Evolutionary conservation across 1,284 basidiomycete genomes (phyloP).

Genomic region (Singerocomus inundabilis): DNA sequence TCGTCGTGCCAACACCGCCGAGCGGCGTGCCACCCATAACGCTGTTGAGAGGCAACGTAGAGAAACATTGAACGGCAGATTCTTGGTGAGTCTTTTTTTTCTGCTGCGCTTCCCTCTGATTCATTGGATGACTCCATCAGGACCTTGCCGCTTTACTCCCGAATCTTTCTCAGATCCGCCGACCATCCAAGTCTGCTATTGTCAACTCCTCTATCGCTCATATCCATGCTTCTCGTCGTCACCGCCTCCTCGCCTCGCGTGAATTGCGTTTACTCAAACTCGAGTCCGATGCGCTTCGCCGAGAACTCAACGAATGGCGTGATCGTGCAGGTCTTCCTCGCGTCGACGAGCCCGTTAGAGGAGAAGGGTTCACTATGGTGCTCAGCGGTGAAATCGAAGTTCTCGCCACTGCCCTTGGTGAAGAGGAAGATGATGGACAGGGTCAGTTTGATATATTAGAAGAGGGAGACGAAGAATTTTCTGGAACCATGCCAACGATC

Average conservation of each 20-base stretch:
- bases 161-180: slow-evolving; percentile 84
- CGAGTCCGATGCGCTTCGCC: slow-evolving; percentile 78
- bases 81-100: slow-evolving; percentile 61
- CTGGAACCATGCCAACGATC: slow-evolving; percentile 15
- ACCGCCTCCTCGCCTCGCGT: slow-evolving; percentile 73
- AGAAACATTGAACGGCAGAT: slow-evolving; percentile 88
- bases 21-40: slow-evolving; percentile 91
- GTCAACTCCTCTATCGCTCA: slow-evolving; percentile 90
- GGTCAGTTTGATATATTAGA: slow-evolving; percentile 41
- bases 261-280: slow-evolving; percentile 73
- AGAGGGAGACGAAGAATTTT: slow-evolving; percentile 33
- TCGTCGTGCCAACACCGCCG: slow-evolving; percentile 87
- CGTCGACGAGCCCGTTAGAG: slow-evolving; percentile 66
- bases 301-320: slow-evolving; percentile 87
- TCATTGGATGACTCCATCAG: slow-evolving; percentile 39
- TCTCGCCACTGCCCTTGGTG: slow-evolving; percentile 45
- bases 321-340: slow-evolving; percentile 66
- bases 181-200: slow-evolving; percentile 92
- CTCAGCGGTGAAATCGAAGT: slow-evolving; percentile 68
- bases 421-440: slow-evolving; percentile 54
- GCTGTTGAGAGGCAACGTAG: slow-evolving; percentile 90
- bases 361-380: slow-evolving; percentile 68
- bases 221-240: slow-evolving; percentile 77
- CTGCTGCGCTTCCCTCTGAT: slow-evolving; percentile 8
- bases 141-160: slow-evolving; percentile 88